Evolutionary conservation across 805 yeast genomes (phyloP).

Genomic region (Candida gorgasii): DNA sequence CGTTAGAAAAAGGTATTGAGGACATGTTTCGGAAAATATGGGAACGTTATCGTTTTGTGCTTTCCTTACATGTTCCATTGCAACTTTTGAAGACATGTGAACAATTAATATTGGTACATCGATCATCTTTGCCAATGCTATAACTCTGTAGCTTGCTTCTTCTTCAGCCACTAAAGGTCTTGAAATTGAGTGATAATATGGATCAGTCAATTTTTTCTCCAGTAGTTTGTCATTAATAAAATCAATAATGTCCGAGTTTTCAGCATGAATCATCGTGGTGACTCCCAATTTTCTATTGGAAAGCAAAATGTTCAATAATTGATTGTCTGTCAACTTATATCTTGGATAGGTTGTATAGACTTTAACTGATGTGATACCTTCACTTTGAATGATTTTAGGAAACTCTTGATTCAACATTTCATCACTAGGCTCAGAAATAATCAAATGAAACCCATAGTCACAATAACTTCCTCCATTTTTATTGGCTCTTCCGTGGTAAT

Average conservation of each 20-base stretch:
- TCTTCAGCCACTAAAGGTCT: constrained; percentile 49
- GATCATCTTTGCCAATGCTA: constrained; percentile 42
- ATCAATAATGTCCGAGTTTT: constrained; percentile 47
- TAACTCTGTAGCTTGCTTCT: constrained; percentile 51
- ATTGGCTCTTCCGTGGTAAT: constrained; percentile 8
- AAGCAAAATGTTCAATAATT: constrained; percentile 38
- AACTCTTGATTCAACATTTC: constrained; percentile 9
- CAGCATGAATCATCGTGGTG: constrained; percentile 55
- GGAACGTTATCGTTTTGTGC: constrained; percentile 45
- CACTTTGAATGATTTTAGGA: constrained; percentile 23
- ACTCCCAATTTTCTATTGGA: constrained; percentile 42
- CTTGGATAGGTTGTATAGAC: constrained; percentile 49
- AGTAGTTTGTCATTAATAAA: constrained; percentile 42
- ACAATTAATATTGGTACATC: constrained; percentile 49
- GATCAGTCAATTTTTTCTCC: constrained; percentile 37
- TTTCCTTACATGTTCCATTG: constrained; percentile 39
- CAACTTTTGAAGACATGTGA: constrained; percentile 47
- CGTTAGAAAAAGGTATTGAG: constrained; percentile 48
- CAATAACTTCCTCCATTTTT: constrained; percentile 27
- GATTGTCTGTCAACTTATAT: constrained; percentile 40
- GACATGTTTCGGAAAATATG: constrained; percentile 52
- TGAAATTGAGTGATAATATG: constrained; percentile 47
- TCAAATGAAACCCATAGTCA: constrained; percentile 52
- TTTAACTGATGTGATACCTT: constrained; percentile 42
- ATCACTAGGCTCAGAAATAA: constrained; percentile 34